These are phyloP conservation scores for Podaxis carcinomalis DNA, from an alignment of 768 basidiomycete species.

Conservation along the genomic window DNA sequence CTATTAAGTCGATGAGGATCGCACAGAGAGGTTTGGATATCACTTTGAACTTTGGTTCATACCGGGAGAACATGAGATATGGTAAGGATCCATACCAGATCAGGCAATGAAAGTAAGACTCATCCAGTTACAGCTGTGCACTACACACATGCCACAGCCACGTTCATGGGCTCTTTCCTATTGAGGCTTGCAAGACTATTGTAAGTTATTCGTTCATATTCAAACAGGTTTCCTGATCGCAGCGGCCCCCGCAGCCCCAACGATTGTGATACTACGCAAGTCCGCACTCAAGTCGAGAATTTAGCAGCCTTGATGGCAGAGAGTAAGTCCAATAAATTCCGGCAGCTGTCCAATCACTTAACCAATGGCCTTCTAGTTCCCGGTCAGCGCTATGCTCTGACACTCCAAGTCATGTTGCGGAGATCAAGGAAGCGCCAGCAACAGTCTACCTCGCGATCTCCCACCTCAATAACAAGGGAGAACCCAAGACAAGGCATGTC, in stretches of 20 bases:
- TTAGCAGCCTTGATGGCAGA: constrained; percentile 73
- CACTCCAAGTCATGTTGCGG: constrained; percentile 86
- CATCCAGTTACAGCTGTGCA: constrained; percentile 59
- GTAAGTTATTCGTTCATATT: constrained; percentile 31
- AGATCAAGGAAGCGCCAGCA: constrained; percentile 59
- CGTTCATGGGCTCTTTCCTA: constrained; percentile 88
- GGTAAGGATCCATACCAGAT: constrained; percentile 41
- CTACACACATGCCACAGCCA: constrained; percentile 89
- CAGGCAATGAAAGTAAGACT: neutral
- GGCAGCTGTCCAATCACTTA: neutral
- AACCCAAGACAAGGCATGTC: constrained; percentile 31
- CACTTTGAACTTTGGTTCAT: constrained; percentile 78
- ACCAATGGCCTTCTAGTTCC: constrained; percentile 54
- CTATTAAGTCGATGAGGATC: constrained; percentile 78
- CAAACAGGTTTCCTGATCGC: neutral
- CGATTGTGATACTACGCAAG: constrained; percentile 73
- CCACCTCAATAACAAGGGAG: constrained; percentile 34
- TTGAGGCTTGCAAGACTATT: constrained; percentile 84
- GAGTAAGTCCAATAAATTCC: constrained; percentile 43
- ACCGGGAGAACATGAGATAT: constrained; percentile 90
- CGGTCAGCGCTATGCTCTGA: constrained; percentile 88
- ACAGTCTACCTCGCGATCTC: constrained; percentile 56
- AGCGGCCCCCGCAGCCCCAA: constrained; percentile 53
- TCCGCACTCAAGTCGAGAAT: constrained; percentile 73
- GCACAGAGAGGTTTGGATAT: constrained; percentile 80